Conservation (phyloP, 805 yeast genomes). For the Priceomyces castillae region DNA sequence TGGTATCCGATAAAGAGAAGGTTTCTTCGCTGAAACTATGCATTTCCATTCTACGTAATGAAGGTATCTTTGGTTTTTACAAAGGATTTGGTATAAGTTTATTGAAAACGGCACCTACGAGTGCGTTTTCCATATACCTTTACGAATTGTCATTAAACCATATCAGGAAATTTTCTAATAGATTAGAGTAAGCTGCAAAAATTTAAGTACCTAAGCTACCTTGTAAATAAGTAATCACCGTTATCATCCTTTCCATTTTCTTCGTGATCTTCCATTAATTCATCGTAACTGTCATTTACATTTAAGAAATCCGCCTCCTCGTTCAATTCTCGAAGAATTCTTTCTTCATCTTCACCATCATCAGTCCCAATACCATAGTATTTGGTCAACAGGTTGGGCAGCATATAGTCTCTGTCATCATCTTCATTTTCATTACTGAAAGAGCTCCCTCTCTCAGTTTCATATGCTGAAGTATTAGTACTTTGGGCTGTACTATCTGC, state of each 20-base stretch:
- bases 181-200: constrained; percentile 1
- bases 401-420: constrained; percentile 37
- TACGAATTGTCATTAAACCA: constrained; percentile 46
- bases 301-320: constrained; percentile 29
- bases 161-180: constrained; percentile 4
- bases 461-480: constrained; percentile 10
- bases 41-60: constrained; percentile 43
- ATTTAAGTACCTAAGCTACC: constrained; percentile 1
- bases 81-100: constrained; percentile 71
- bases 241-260: constrained; percentile 19
- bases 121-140: constrained; percentile 64
- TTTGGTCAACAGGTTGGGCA: constrained; percentile 38
- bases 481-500: constrained; percentile 3
- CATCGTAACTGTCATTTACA: constrained; percentile 22
- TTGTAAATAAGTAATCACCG: constrained; percentile 32
- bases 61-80: constrained; percentile 70
- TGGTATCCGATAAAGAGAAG: constrained; percentile 7
- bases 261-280: constrained; percentile 9
- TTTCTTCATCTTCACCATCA: constrained; percentile 19
- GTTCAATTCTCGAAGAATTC: constrained; percentile 15
- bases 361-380: constrained; percentile 25
- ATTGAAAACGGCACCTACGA: constrained; percentile 76
- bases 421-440: constrained; percentile 17
- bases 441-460: constrained; percentile 3
- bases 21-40: constrained; percentile 24